These are phyloP conservation scores for Neurospora sublineolata DNA, from an alignment of 495 filamentous ascomycete species.

Conservation along the genomic window DNA sequence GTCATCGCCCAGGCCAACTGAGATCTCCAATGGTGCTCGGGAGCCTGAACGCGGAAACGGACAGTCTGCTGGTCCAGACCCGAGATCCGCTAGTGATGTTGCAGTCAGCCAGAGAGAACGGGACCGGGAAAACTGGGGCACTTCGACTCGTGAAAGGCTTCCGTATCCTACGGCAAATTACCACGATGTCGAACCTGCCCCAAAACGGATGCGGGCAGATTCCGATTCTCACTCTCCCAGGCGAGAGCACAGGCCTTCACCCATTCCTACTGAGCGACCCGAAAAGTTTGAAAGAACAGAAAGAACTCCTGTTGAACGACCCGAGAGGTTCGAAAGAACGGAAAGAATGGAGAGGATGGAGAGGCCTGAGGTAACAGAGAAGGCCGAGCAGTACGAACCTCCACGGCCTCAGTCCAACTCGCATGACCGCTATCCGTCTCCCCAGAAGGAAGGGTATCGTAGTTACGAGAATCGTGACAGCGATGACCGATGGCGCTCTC, in stretches of 20 bases:
- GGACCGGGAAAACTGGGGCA: conserved; percentile 16
- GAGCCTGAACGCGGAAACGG: conserved; percentile 16
- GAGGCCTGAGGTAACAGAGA: conserved; percentile 2
- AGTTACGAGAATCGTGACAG: conserved; percentile 25
- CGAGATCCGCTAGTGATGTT: conserved; percentile 19
- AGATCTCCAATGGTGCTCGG: conserved; percentile 17
- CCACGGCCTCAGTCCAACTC: conserved; percentile 25
- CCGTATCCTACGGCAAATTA: conserved; percentile 27
- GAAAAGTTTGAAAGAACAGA: conserved; percentile 9
- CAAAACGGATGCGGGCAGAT: conserved; percentile 44
- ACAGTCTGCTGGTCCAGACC: conserved; percentile 17
- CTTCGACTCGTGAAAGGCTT: conserved; percentile 24
- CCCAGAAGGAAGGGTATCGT: conserved; percentile 28
- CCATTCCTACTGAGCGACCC: neutral
- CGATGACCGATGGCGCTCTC: conserved; percentile 34
- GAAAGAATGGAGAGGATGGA: neutral
- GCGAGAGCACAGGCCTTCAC: conserved; percentile 21
- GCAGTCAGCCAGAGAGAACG: conserved; percentile 19
- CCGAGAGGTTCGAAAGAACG: neutral
- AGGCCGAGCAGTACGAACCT: conserved; percentile 19
- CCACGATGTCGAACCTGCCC: conserved; percentile 28
- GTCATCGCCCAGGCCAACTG: conserved; percentile 30
- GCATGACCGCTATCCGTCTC: conserved; percentile 28
- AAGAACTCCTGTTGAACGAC: neutral
- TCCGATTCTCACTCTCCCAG: conserved; percentile 28